Base-by-base conservation (phyloP, 2,329 filamentous ascomycete genomes). In the Penicillium freii region DNA sequence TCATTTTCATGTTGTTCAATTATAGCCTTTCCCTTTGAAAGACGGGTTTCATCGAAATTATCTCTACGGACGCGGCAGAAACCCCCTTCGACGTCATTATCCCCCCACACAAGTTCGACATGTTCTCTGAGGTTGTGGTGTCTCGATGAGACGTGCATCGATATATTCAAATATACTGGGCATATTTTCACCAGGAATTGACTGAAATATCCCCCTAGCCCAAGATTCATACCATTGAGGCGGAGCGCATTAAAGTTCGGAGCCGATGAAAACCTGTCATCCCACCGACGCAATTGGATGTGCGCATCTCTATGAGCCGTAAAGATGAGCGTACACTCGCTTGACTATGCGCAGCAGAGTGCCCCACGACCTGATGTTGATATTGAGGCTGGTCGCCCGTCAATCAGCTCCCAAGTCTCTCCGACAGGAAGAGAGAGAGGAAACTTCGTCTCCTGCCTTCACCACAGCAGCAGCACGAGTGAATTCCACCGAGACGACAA, bases 331-430 rank as follows among this genome's bases (percentile, higher is more conserved):
- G 60, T 70, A 36, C 62, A 70, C 51, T 63, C 69, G 17, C 59
- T 66, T 36, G 73, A 76, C 53, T 71, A 75, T 61, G 71, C 69
- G 25, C 62, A 64, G 29, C 62, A 55, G 3, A 57, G 54, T 33
- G 52, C 59, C 7, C 31, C 62, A 10, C 62, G 61, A 21, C 52
- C 66, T 5, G 62, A 61, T 7, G 43, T 66, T 3, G 75, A 77
- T 62, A 65, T 77, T 15, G 75, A 77, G 60, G 73, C 73, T 4
- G 72, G 75, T 44, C 62, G 64, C 21, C 60, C 61, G 5, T 66
- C 69, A 31, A 58, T 64, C 2, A 57, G 44, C 25, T 56, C 58
- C 29, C 56, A 63, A 15, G 48, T 49, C 17, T 66, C 66, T 11
- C 65, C 67, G n/a, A 62, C 50, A 33, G 58, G 48, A 42, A 57